A percentile compares a stretch with the other conserved stretches of the same genome.
These are phyloP conservation scores for Trichoderma koningii DNA, from an alignment of 2,329 filamentous ascomycete species.

Conservation along the genomic window DNA sequence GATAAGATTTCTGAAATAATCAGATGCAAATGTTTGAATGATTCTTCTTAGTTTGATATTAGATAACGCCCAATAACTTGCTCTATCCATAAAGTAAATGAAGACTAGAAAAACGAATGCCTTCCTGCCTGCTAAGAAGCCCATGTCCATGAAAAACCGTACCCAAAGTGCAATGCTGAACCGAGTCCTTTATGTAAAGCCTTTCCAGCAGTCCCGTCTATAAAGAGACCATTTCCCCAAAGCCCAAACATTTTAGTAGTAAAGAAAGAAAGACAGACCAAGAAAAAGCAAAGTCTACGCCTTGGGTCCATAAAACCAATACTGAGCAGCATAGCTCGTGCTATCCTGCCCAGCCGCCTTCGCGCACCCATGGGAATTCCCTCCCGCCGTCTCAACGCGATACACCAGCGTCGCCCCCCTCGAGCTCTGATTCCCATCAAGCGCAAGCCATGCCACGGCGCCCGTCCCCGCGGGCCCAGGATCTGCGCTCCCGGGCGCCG, in stretches of 20 bases:
- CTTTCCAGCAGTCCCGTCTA: conserved; percentile 6
- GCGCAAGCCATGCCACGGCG: conserved; percentile 58
- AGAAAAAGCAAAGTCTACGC: background rate
- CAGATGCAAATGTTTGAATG: background rate
- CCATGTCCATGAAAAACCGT: no score
- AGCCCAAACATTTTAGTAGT: conserved; percentile 2
- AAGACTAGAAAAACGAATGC: background rate
- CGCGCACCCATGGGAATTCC: conserved; percentile 48
- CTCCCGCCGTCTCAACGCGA: conserved; percentile 58
- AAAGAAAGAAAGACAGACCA: background rate
- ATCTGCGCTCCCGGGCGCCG: conserved; percentile 55
- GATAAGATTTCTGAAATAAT: background rate
- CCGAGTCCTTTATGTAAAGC: background rate
- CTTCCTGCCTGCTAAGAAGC: background rate
- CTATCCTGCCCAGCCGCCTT: conserved; percentile 48
- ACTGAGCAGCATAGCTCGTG: conserved; percentile 58
- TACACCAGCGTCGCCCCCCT: conserved; percentile 49
- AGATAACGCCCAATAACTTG: background rate
- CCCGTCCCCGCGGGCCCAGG: conserved; percentile 51
- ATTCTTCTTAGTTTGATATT: background rate
- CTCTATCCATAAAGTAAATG: background rate
- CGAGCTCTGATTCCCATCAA: conserved; percentile 47
- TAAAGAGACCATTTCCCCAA: background rate
- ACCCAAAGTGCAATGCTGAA: background rate
- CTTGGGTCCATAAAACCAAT: conserved; percentile 56